These are phyloP conservation scores for Chlamydomonas sp. DNA, from an alignment of 139 green algal species.

Conservation along the genomic window DNA sequence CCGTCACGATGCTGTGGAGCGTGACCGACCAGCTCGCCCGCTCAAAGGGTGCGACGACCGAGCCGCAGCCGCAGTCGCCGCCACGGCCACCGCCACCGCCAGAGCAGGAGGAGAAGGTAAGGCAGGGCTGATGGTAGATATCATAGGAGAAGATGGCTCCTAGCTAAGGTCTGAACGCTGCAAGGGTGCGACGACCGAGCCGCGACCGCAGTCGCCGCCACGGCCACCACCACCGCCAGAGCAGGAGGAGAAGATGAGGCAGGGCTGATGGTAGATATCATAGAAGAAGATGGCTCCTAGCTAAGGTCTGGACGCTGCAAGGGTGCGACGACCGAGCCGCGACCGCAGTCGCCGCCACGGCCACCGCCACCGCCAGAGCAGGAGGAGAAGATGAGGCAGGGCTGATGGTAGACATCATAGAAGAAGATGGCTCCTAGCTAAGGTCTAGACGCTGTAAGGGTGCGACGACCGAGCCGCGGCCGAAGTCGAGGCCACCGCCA, in stretches of 20 bases:
- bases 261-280: no score
- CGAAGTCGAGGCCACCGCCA: not conserved
- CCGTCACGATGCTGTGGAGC: constrained; percentile 86
- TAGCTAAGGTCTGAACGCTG: no score
- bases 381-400: not conserved
- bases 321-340: constrained; percentile 13
- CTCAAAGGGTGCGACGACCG: constrained; percentile 11
- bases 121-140: no score
- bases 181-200: constrained; percentile 13
- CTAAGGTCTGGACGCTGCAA: no score
- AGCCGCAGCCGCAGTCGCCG: constrained; percentile 1
- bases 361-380: not conserved
- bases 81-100: not conserved
- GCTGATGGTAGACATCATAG: no score
- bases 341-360: not conserved
- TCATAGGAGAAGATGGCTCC: no score
- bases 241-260: not conserved
- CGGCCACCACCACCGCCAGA: not conserved
- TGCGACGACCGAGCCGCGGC: constrained; percentile 11
- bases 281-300: no score
- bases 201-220: not conserved
- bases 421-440: no score
- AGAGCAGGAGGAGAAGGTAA: not conserved
- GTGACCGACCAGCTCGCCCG: constrained; percentile 65
- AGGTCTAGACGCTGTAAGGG: constrained; percentile 21